phyloP scores from a whole-genome alignment of 140 eudicot species.

The Ambrosia hybrid region DNA sequence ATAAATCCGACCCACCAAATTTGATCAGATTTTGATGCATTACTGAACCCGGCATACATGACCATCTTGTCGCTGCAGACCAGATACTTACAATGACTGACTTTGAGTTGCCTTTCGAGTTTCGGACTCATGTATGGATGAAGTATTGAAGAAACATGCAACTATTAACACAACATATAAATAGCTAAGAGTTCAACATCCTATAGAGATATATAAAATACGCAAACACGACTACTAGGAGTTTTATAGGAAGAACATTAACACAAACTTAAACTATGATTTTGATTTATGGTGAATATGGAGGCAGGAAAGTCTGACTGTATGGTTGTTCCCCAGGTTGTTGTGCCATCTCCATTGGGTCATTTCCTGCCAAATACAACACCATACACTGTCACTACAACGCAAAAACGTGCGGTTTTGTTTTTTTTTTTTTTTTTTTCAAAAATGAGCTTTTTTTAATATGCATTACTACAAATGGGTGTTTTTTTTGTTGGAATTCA shows the following conservation, averaged over 20 bases:
- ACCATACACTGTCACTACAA: neutral
- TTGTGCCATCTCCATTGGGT: constrained; percentile 37
- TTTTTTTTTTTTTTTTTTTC: neutral
- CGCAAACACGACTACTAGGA: constrained; percentile 17
- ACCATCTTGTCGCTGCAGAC: neutral
- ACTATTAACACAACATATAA: constrained; percentile 8
- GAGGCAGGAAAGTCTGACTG: constrained; percentile 52
- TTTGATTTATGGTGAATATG: constrained; percentile 45
- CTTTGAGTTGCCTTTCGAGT: neutral
- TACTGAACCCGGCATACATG: neutral
- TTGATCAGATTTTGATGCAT: neutral
- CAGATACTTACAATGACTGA: no score
- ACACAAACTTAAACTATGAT: constrained; percentile 12
- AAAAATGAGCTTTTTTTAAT: neutral
- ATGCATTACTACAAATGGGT: neutral
- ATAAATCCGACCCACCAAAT: neutral
- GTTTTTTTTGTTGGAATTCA: neutral
- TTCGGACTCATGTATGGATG: neutral
- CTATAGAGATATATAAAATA: constrained; percentile 14
- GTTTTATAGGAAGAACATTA: neutral
- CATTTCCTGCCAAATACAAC: constrained; percentile 41
- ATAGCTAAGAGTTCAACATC: constrained; percentile 34
- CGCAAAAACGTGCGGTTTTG: neutral
- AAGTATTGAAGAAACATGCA: neutral
- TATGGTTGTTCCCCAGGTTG: constrained; percentile 62